phyloP scores from a whole-genome alignment of 1,284 basidiomycete genomes.

The Malassezia furfur region DNA sequence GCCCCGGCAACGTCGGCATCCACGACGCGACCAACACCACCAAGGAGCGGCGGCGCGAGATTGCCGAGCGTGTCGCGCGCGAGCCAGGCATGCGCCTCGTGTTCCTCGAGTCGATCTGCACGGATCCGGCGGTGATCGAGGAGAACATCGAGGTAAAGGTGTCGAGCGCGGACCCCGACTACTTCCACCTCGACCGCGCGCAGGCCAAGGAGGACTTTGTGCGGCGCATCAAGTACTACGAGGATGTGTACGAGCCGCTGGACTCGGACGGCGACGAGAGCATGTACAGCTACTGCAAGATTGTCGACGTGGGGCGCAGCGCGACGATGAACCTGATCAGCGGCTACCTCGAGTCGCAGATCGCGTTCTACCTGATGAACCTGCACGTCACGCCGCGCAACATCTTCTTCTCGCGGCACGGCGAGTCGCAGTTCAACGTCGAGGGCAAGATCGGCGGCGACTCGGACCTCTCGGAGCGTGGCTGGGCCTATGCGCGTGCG shows the following conservation, averaged over 20 bases:
- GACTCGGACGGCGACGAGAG: slow-evolving; percentile 58
- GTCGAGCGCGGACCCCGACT: slow-evolving; percentile 90
- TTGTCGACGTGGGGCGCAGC: slow-evolving; percentile 47
- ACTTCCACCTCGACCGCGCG: slow-evolving; percentile 75
- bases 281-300: slow-evolving; percentile 51
- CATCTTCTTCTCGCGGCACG: slow-evolving; percentile 94
- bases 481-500: slow-evolving; percentile 72
- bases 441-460: slow-evolving; percentile 96
- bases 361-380: slow-evolving; percentile 98
- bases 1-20: slow-evolving; percentile 86
- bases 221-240: slow-evolving; percentile 82
- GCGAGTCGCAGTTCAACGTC: slow-evolving; percentile 94
- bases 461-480: slow-evolving; percentile 71
- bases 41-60: slow-evolving; percentile 63
- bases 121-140: slow-evolving; percentile 85
- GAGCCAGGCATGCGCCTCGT: slow-evolving; percentile 84
- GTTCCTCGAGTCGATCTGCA: slow-evolving; percentile 88
- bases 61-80: slow-evolving; percentile 66
- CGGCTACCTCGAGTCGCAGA: slow-evolving; percentile 88
- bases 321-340: slow-evolving; percentile 45
- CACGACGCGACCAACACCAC: slow-evolving; percentile 97
- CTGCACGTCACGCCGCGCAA: slow-evolving; percentile 89
- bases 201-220: slow-evolving; percentile 79
- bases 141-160: slow-evolving; percentile 94
- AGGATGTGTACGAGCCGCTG: slow-evolving; percentile 90